Evolutionary conservation across 257 asterid genomes (phyloP).

Genomic region (Solanum arcanum): DNA sequence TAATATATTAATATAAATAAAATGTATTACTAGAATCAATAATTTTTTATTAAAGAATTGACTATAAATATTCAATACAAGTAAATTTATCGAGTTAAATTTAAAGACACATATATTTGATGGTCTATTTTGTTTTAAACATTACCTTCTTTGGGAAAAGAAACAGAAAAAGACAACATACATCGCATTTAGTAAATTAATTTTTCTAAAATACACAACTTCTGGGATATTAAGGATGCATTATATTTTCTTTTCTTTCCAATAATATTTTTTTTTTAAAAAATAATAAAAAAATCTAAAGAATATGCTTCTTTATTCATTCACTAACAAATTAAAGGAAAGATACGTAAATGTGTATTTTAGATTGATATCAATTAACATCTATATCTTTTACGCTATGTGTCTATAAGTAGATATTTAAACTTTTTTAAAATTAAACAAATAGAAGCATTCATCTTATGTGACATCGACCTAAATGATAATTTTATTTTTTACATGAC

Average conservation of each 20-base stretch:
- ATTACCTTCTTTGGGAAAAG: neutral
- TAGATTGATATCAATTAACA: no score
- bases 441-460: no score
- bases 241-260: neutral
- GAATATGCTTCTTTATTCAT: neutral
- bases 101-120: neutral
- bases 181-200: no score
- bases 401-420: no score
- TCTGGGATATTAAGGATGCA: neutral
- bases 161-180: neutral
- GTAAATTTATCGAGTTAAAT: neutral
- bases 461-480: no score
- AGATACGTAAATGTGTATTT: no score
- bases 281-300: neutral
- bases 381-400: fast-evolving
- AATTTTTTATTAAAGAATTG: no score
- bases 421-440: no score
- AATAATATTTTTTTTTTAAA: neutral
- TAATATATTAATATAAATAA: no score
- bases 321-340: neutral
- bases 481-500: no score
- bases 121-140: neutral
- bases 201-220: neutral
- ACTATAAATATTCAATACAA: neutral
- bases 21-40: no score